These are phyloP conservation scores for Cryptococcus depauperatus DNA, from an alignment of 1,284 basidiomycete species.

Conservation along the genomic window DNA sequence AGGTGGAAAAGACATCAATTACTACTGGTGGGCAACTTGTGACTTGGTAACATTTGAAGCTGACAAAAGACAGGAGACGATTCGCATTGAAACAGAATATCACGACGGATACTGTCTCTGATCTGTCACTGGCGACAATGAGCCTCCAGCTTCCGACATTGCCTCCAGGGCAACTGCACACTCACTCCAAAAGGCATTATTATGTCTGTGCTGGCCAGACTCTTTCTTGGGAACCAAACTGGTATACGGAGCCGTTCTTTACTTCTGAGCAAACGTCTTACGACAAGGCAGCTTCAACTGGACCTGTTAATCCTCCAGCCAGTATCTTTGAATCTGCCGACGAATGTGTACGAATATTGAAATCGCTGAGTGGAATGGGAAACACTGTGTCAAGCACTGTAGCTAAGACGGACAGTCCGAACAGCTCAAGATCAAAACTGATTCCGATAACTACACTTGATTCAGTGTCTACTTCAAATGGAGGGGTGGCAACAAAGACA, in stretches of 20 bases:
- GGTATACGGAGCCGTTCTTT: slow-evolving; percentile 36
- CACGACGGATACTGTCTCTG: too few relatives aligned
- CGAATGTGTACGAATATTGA: slow-evolving; percentile 7
- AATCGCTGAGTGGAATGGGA: not conserved
- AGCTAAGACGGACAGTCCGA: not conserved
- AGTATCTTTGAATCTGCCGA: slow-evolving; percentile 15
- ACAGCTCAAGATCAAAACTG: too few relatives aligned
- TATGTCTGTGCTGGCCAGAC: slow-evolving; percentile 22
- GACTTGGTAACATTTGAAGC: too few relatives aligned
- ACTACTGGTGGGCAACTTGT: too few relatives aligned
- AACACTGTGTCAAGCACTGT: not conserved
- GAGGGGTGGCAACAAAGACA: slow-evolving; percentile 3
- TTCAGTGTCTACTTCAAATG: slow-evolving; percentile 1
- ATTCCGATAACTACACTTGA: not conserved
- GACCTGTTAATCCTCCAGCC: slow-evolving; percentile 29
- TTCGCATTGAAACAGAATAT: too few relatives aligned
- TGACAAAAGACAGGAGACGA: too few relatives aligned
- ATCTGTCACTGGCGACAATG: too few relatives aligned
- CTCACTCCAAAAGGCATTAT: slow-evolving; percentile 15
- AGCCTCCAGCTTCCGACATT: too few relatives aligned
- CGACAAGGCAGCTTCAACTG: slow-evolving; percentile 24
- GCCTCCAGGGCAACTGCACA: too few relatives aligned
- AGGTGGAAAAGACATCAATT: too few relatives aligned
- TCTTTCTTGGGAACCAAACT: slow-evolving; percentile 21
- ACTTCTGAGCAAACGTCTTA: slow-evolving; percentile 18